A percentile compares a stretch with the other conserved stretches of the same genome.
These are phyloP conservation scores for Porcisia hertigi DNA, from an alignment of 208 protist genomes.

Conservation along the genomic window DNA sequence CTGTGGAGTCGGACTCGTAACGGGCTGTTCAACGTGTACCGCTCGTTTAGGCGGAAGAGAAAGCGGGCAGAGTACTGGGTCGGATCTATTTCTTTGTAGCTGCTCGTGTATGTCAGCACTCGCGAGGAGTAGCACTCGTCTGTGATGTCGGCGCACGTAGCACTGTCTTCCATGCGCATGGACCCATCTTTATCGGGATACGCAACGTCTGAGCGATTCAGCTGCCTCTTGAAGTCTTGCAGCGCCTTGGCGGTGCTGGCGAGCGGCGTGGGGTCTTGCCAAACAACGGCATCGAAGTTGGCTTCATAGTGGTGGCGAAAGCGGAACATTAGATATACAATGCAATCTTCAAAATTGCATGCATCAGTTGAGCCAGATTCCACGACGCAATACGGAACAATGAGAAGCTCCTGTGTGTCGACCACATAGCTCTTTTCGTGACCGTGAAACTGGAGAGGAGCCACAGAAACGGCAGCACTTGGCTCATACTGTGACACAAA, in stretches of 20 bases:
- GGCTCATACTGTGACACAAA: constrained; percentile 21
- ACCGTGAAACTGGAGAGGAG: constrained; percentile 11
- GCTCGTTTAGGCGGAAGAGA: constrained; percentile 25
- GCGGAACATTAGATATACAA: constrained; percentile 31
- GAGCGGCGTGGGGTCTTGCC: constrained; percentile 26
- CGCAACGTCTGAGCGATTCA: constrained; percentile 24
- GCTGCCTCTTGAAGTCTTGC: constrained; percentile 13
- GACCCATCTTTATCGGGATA: constrained; percentile 8
- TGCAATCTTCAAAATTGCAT: constrained; percentile 12
- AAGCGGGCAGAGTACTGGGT: constrained; percentile 22
- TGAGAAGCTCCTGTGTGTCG: constrained; percentile 15
- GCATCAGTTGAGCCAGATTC: background rate
- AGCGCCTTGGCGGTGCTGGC: constrained; percentile 13
- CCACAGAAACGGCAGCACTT: constrained; percentile 10
- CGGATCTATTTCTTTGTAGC: constrained; percentile 33
- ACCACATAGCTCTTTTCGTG: background rate
- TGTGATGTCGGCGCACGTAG: constrained; percentile 28
- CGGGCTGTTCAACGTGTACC: constrained; percentile 25
- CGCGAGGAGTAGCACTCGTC: constrained; percentile 32
- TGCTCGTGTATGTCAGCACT: constrained; percentile 24
- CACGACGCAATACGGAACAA: constrained; percentile 22
- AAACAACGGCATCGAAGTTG: constrained; percentile 22
- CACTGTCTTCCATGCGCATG: constrained; percentile 29
- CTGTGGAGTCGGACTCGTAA: constrained; percentile 19
- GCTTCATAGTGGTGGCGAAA: constrained; percentile 29